Conservation (phyloP, 441 rosid genomes). For the Pelargonium cotyledonis region DNA sequence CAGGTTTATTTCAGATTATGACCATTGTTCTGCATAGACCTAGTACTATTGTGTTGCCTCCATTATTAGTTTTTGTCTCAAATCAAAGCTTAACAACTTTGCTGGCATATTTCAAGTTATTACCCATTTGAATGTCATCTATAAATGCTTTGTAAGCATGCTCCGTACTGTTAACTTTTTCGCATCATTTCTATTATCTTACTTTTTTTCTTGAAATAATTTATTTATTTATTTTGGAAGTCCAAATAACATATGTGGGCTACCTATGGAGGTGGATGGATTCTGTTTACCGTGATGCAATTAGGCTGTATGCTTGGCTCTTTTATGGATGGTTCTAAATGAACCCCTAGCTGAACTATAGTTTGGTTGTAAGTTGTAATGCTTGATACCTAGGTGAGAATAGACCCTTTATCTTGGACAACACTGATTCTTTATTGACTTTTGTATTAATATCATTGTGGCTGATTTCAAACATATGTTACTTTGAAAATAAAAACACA, state of each 20-base stretch:
- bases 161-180: background rate
- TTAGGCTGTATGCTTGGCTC: background rate
- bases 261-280: conserved; percentile 6
- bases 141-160: background rate
- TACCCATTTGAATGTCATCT: conserved; percentile 1
- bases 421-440: background rate
- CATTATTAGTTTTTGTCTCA: too few relatives aligned
- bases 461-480: background rate
- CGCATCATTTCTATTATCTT: background rate
- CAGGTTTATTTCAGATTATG: conserved; percentile 53
- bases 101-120: conserved; percentile 3
- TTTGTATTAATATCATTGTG: background rate
- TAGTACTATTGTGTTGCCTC: too few relatives aligned
- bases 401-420: background rate
- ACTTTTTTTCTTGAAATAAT: background rate
- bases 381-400: background rate
- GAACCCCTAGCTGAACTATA: background rate
- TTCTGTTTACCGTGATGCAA: conserved; percentile 5
- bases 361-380: background rate
- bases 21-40: too few relatives aligned
- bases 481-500: too few relatives aligned
- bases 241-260: background rate
- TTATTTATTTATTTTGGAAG: background rate
- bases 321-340: conserved; percentile 5
- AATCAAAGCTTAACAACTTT: background rate